Base-by-base conservation (phyloP, 2,329 filamentous ascomycete species). In the Leptographium galeiforme region DNA sequence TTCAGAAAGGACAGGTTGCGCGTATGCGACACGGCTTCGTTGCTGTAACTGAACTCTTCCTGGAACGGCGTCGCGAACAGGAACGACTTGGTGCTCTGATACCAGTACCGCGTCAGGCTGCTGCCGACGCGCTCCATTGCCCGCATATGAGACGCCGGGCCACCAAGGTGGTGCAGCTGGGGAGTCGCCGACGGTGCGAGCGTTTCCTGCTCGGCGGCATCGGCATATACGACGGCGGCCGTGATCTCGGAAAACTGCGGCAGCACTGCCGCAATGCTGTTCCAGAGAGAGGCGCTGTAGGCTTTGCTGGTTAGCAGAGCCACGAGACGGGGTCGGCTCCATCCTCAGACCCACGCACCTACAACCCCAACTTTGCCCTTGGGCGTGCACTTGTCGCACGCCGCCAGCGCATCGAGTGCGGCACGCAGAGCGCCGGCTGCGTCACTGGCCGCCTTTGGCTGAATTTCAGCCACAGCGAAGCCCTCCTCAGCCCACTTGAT, bases 401-500 rank as follows among this genome's bases (percentile, higher is more conserved):
- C 58, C 4, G 60, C 56, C 12, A 64, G 44, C 25, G 50, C 52
- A 16, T 43, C 41, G 38, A 67, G 41, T 34, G 51, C 6, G 3
- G 18, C 33, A 2, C 14, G n/a, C n/a, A 53, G 18, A 38, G 30
- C 0, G 65, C 48, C 16, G 57, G 51, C 16, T 90, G 53, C 50
- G 58, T 48, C 18, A 56, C 49, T 25, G 58, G 10, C 8, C 43
- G 33, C 58, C 48, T n/a, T 57, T 59, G 1, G 68, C 2, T 66
- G 61, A 0, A 85, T 62, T 62, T 84, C 74, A 0, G 70, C 78
- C 4, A 86, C 80, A 0, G 76, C 70, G 58, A 78, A 86, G 0
- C 83, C 81, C 63, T 87, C 84, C 62, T 87, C 83, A 0, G 82
- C 82, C 84, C 84, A 87, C 65, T 87, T 87, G 56, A 77, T 62